phyloP scores from a whole-genome alignment of 257 asterid genomes.

The Penstemon davidsonii region DNA sequence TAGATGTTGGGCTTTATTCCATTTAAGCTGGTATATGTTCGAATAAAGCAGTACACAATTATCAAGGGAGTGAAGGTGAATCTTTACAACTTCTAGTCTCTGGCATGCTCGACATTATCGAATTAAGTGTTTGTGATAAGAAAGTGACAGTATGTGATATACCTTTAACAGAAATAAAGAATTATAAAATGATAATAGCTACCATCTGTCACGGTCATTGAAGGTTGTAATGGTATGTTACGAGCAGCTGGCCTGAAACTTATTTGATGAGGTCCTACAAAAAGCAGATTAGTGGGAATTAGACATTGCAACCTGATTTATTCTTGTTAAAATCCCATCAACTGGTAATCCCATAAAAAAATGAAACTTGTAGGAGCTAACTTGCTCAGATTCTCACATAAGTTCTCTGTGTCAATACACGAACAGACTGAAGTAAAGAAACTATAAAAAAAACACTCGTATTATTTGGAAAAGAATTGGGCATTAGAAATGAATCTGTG shows the following conservation, averaged over 20 bases:
- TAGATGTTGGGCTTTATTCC: neutral
- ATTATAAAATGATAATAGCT: constrained; percentile 16
- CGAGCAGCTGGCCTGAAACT: constrained; percentile 89
- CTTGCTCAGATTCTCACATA: neutral
- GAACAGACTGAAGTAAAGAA: neutral
- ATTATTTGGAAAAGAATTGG: neutral
- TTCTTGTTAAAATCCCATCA: constrained; percentile 15
- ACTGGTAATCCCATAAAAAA: neutral
- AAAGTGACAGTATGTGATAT: neutral
- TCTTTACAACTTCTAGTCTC: neutral
- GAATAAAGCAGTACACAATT: neutral
- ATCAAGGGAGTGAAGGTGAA: neutral
- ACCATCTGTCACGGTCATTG: constrained; percentile 98
- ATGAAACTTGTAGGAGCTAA: neutral
- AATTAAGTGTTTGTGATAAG: constrained; percentile 2
- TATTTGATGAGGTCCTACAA: constrained; percentile 85
- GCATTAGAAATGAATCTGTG: too few species aligned
- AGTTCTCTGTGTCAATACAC: neutral
- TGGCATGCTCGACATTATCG: neutral
- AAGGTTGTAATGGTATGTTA: constrained; percentile 71
- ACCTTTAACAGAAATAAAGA: neutral
- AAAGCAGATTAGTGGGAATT: constrained; percentile 13
- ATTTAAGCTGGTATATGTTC: neutral
- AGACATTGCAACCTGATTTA: constrained; percentile 12
- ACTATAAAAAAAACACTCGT: neutral